phyloP scores from a whole-genome alignment of 805 yeast genomes.

The Wickerhamomyces xylosicus region DNA sequence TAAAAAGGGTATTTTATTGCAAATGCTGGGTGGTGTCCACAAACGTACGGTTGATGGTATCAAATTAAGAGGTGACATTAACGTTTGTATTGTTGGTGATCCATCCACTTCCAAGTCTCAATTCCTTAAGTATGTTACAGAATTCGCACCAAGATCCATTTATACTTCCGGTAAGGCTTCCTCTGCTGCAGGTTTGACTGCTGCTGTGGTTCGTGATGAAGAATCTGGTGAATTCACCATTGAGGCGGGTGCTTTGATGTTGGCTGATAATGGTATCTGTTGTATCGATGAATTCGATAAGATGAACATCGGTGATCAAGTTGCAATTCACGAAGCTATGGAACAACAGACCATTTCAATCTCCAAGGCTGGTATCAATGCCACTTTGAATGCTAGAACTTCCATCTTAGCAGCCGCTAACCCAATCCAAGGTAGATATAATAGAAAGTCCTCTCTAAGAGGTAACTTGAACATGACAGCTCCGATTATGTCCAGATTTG shows the following conservation, averaged over 20 bases:
- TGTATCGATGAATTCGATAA: conserved; percentile 98
- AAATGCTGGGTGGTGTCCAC: conserved; percentile 92
- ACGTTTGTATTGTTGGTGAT: conserved; percentile 93
- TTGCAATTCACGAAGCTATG: conserved; percentile 99
- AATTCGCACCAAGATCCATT: conserved; percentile 87
- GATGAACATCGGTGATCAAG: conserved; percentile 93
- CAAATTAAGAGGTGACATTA: conserved; percentile 91
- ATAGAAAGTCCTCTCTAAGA: conserved; percentile 72
- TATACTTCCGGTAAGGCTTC: conserved; percentile 98
- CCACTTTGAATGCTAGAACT: conserved; percentile 93
- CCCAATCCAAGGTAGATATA: conserved; percentile 95
- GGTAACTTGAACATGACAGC: conserved; percentile 93
- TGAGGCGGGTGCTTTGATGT: conserved; percentile 97
- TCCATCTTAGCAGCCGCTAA: conserved; percentile 98
- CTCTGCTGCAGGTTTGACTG: conserved; percentile 97
- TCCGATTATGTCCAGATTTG: conserved; percentile 97
- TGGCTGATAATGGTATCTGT: conserved; percentile 97
- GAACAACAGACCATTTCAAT: conserved; percentile 98
- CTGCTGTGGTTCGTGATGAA: conserved; percentile 95
- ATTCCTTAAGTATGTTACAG: conserved; percentile 84
- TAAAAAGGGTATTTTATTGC: conserved; percentile 84
- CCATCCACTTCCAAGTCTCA: conserved; percentile 97
- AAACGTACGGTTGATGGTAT: conserved; percentile 90
- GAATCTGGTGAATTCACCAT: conserved; percentile 95
- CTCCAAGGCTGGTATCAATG: conserved; percentile 98